Conservation (phyloP, 208 protist species). For the Leishmania amazonensis region DNA sequence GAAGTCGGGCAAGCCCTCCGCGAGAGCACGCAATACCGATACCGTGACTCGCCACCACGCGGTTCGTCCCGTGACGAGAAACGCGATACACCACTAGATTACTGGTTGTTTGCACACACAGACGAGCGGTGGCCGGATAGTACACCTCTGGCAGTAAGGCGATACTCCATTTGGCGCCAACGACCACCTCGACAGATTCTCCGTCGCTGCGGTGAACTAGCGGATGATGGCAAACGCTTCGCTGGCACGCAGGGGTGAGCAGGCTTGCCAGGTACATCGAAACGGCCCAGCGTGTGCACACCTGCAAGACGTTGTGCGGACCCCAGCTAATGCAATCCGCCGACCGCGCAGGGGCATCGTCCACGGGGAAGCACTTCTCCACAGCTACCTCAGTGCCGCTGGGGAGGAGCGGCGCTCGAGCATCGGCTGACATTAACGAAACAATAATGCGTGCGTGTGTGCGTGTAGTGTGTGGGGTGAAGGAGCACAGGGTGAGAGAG, state of each 20-base stretch:
- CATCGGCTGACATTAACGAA: background rate
- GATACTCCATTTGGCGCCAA: conserved; percentile 72
- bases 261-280: conserved; percentile 51
- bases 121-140: conserved; percentile 63
- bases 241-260: conserved; percentile 31
- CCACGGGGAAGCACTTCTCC: conserved; percentile 45
- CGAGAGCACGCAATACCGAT: conserved; percentile 40
- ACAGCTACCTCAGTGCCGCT: conserved; percentile 19
- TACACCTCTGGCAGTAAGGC: conserved; percentile 49
- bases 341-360: conserved; percentile 45
- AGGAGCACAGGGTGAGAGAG: background rate
- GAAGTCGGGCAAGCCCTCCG: background rate
- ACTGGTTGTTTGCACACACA: conserved; percentile 68
- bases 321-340: conserved; percentile 61
- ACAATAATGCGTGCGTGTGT: background rate
- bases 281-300: conserved; percentile 69
- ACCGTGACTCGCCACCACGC: conserved; percentile 39
- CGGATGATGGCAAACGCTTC: conserved; percentile 37
- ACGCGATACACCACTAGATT: conserved; percentile 82
- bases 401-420: background rate
- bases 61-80: conserved; percentile 26
- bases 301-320: conserved; percentile 79
- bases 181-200: conserved; percentile 35
- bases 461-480: background rate
- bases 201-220: conserved; percentile 30